A percentile compares a stretch with the other conserved stretches of the same genome.
Conservation (phyloP, 1,284 basidiomycete genomes). For the Rhodofomes roseus region DNA sequence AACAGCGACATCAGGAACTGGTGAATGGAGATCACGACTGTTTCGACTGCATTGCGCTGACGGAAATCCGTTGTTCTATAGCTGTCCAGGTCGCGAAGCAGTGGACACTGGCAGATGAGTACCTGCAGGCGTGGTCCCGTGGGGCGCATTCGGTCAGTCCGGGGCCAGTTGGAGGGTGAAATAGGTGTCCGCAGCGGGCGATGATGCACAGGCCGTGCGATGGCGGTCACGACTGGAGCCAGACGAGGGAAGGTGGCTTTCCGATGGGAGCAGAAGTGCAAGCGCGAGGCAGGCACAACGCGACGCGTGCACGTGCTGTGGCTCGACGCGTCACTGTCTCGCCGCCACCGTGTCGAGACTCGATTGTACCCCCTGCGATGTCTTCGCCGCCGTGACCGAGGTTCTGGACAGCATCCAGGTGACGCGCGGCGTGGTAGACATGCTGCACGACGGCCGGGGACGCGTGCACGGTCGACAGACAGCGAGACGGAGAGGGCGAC, state of each 20-base stretch:
- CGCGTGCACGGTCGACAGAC: neutral
- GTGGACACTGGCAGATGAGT: neutral
- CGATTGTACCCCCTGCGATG: neutral
- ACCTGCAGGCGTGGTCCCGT: neutral
- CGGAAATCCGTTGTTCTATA: neutral
- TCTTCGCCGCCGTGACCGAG: neutral
- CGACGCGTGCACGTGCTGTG: constrained; percentile 2
- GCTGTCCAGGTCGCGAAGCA: neutral
- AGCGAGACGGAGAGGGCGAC: neutral
- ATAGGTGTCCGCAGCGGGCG: neutral
- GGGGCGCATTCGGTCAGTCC: neutral
- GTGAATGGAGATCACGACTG: neutral
- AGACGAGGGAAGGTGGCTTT: neutral
- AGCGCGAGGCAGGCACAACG: neutral
- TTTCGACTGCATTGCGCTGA: neutral
- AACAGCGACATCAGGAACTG: neutral
- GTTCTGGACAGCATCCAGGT: neutral
- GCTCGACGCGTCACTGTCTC: neutral
- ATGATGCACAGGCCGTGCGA: neutral
- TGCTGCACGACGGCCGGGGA: neutral
- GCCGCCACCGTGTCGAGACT: neutral
- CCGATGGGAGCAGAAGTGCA: neutral
- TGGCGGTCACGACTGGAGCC: neutral
- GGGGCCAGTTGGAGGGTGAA: neutral
- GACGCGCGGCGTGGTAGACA: neutral